These are phyloP conservation scores for Aspergillus affinis DNA, from an alignment of 495 filamentous ascomycete species.

Conservation along the genomic window DNA sequence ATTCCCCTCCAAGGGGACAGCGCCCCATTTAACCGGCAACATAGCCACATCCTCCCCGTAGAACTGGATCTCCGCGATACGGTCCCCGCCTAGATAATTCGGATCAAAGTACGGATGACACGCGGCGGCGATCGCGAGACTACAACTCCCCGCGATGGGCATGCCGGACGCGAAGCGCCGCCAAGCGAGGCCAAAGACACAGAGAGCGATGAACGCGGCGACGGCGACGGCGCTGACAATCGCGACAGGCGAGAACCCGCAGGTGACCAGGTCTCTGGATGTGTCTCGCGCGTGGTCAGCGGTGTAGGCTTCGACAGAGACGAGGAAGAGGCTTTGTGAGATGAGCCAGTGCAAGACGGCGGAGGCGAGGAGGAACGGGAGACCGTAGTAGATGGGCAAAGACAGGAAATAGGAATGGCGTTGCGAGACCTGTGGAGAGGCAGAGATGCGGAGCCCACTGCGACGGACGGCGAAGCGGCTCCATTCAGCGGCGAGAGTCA, in stretches of 20 bases:
- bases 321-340: slow-evolving; percentile 35
- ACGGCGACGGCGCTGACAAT: not conserved
- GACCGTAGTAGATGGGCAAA: slow-evolving; percentile 3
- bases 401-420: not conserved
- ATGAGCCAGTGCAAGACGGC: slow-evolving; percentile 32
- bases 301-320: slow-evolving; percentile 2
- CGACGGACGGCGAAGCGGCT: slow-evolving; percentile 12
- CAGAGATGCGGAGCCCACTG: slow-evolving; percentile 28
- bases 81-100: not conserved
- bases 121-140: not conserved
- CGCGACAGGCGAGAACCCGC: not conserved
- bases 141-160: not conserved
- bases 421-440: not conserved
- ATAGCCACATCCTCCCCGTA: not conserved
- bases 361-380: slow-evolving; percentile 24
- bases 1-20: not conserved
- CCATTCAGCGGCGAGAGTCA: slow-evolving; percentile 27
- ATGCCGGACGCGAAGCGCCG: not conserved
- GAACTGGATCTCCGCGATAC: not conserved
- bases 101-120: slow-evolving; percentile 2
- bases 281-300: not conserved
- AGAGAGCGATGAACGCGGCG: not conserved
- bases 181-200: not conserved
- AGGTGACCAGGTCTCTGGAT: not conserved
- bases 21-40: slow-evolving; percentile 3